These are phyloP conservation scores for Fusarium tricinctum DNA, from an alignment of 2,329 filamentous ascomycete genomes.

Conservation along the genomic window DNA sequence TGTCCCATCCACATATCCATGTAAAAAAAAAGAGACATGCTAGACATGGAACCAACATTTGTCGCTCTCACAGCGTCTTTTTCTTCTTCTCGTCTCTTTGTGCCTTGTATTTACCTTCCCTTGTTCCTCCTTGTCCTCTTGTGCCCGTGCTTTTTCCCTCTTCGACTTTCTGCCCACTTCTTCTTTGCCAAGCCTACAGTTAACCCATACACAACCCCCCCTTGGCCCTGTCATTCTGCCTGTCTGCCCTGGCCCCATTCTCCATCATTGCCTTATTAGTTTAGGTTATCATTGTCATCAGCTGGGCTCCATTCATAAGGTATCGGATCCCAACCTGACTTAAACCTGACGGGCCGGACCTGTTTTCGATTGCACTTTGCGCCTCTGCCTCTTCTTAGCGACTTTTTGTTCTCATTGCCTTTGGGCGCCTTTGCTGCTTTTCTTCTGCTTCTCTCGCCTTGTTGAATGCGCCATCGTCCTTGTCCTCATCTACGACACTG, in stretches of 20 bases:
- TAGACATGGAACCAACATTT: slow-evolving; percentile 22
- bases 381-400: slow-evolving; percentile 10
- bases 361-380: slow-evolving; percentile 14
- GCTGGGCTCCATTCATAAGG: slow-evolving; percentile 39
- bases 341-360: slow-evolving; percentile 27
- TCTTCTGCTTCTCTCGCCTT: neutral
- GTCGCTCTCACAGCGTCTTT: slow-evolving; percentile 13
- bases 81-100: slow-evolving; percentile 16
- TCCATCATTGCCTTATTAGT: slow-evolving; percentile 15
- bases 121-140: slow-evolving; percentile 17
- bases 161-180: slow-evolving; percentile 36
- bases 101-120: slow-evolving; percentile 14
- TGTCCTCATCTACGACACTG: slow-evolving; percentile 27
- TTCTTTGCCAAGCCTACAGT: slow-evolving; percentile 33
- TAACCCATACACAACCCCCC: neutral
- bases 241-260: slow-evolving; percentile 28
- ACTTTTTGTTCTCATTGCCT: slow-evolving; percentile 21
- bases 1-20: slow-evolving; percentile 11
- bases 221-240: slow-evolving; percentile 20
- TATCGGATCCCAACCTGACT: slow-evolving; percentile 32
- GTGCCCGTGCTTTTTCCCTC: slow-evolving; percentile 16
- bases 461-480: slow-evolving; percentile 38
- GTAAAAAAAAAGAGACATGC: slow-evolving; percentile 10
- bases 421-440: slow-evolving; percentile 2
- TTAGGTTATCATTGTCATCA: slow-evolving; percentile 40